Conservation (phyloP, 2,329 filamentous ascomycete species). For the Aspergillus neotritici region DNA sequence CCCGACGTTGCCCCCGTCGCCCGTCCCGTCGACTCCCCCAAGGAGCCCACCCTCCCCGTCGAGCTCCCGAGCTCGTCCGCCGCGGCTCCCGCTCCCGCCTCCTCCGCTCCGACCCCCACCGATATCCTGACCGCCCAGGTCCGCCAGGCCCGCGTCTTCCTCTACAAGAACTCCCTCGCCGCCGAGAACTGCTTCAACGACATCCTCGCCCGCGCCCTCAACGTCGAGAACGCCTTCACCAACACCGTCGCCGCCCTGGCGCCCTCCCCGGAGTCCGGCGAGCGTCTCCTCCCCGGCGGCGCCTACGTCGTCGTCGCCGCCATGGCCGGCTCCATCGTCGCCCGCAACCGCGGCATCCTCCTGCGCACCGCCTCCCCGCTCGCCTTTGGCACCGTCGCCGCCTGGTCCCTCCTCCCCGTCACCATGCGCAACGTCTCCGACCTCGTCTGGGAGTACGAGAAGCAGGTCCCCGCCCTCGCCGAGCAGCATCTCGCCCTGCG, state of each 20-base stretch:
- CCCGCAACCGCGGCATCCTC: conserved; percentile 79
- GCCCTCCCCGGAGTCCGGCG: conserved; percentile 75
- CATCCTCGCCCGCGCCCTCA: conserved; percentile 71
- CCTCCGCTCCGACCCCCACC: conserved; percentile 66
- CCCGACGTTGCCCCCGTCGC: conserved; percentile 26
- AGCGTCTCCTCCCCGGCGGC: conserved; percentile 80
- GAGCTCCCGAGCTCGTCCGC: conserved; percentile 63
- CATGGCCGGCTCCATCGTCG: conserved; percentile 90
- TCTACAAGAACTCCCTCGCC: conserved; percentile 67
- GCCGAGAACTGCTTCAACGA: conserved; percentile 80
- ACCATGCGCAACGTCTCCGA: conserved; percentile 86
- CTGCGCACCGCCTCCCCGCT: conserved; percentile 72
- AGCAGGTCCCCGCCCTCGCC: conserved; percentile 75
- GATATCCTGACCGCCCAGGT: conserved; percentile 83
- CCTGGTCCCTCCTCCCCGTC: conserved; percentile 77
- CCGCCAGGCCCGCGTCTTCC: conserved; percentile 68
- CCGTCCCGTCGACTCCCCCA: conserved; percentile 10
- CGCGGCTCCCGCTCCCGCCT: conserved; percentile 23
- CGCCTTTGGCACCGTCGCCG: conserved; percentile 73
- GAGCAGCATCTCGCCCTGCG: conserved; percentile 71
- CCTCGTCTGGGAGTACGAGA: conserved; percentile 87
- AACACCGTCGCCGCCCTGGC: conserved; percentile 82
- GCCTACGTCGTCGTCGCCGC: conserved; percentile 90
- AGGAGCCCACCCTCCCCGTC: conserved; percentile 23
- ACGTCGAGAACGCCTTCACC: conserved; percentile 85